These are phyloP conservation scores for Castanea crenata DNA, from an alignment of 306 rosid genomes.

Conservation along the genomic window DNA sequence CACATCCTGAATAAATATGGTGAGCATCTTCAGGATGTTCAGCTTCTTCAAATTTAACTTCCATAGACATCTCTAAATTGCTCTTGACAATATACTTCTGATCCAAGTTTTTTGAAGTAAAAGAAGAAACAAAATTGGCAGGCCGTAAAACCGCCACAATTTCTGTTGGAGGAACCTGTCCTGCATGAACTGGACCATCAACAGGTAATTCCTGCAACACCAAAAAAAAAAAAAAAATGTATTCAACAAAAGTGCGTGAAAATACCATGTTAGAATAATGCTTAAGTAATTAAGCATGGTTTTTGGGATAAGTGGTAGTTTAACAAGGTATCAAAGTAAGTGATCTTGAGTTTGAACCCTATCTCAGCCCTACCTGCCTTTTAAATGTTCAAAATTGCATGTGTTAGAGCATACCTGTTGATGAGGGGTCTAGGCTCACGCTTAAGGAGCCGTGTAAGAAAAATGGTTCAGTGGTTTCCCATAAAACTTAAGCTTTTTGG, in stretches of 20 bases:
- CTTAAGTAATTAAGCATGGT: no score
- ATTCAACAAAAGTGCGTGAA: neutral
- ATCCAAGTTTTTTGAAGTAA: slow-evolving; percentile 25
- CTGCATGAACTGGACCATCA: slow-evolving; percentile 28
- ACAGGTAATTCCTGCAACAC: slow-evolving; percentile 30
- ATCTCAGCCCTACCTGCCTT: no score
- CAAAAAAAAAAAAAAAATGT: neutral
- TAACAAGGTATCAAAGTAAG: no score
- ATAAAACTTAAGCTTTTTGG: no score
- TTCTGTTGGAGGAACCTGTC: slow-evolving; percentile 31
- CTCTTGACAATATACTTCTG: slow-evolving; percentile 27
- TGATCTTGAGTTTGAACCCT: no score
- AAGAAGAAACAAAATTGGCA: slow-evolving; percentile 14
- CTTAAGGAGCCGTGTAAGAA: no score
- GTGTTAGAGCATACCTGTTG: no score
- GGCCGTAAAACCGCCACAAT: slow-evolving; percentile 43
- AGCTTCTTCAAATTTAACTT: slow-evolving; percentile 11
- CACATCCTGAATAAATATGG: neutral
- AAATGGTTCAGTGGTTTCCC: no score
- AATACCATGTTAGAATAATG: neutral
- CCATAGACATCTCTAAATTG: slow-evolving; percentile 33
- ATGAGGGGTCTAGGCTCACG: no score
- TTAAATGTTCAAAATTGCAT: no score
- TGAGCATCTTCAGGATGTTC: neutral
- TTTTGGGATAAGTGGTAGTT: no score